Evolutionary conservation across 176 grass and related monocot species (phyloP).

Genomic region (Aegilops sharonensis): DNA sequence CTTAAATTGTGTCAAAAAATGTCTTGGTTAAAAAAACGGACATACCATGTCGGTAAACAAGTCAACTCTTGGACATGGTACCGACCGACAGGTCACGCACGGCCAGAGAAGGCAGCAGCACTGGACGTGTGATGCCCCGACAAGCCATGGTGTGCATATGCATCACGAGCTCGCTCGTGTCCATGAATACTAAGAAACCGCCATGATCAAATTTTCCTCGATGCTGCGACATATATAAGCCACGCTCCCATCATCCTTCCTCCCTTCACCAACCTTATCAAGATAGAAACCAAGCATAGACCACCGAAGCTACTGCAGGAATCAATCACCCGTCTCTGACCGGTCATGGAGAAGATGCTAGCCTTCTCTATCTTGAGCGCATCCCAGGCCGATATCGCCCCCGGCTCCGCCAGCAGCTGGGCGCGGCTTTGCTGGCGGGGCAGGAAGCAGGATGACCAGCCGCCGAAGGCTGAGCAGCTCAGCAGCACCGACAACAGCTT

Average conservation of each 20-base stretch:
- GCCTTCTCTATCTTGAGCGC: conserved; percentile 53
- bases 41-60: too few relatives aligned
- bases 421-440: conserved; percentile 3
- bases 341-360: conserved; percentile 53
- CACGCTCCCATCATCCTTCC: neutral
- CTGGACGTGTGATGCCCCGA: too few relatives aligned
- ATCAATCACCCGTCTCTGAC: neutral
- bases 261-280: neutral
- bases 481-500: too few relatives aligned
- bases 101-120: too few relatives aligned
- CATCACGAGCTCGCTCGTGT: too few relatives aligned
- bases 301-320: too few relatives aligned
- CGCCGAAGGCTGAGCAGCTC: neutral
- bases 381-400: conserved; percentile 30
- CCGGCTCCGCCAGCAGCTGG: neutral
- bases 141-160: too few relatives aligned
- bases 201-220: neutral
- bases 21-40: too few relatives aligned
- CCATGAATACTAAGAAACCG: conserved; percentile 18
- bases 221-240: neutral
- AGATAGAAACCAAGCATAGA: neutral
- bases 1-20: too few relatives aligned
- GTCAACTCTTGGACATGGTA: too few relatives aligned
- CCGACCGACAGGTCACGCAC: too few relatives aligned
- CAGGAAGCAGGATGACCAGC: neutral